These are phyloP conservation scores for Rhizopogon rudus DNA, from an alignment of 768 basidiomycete genomes.

Conservation along the genomic window DNA sequence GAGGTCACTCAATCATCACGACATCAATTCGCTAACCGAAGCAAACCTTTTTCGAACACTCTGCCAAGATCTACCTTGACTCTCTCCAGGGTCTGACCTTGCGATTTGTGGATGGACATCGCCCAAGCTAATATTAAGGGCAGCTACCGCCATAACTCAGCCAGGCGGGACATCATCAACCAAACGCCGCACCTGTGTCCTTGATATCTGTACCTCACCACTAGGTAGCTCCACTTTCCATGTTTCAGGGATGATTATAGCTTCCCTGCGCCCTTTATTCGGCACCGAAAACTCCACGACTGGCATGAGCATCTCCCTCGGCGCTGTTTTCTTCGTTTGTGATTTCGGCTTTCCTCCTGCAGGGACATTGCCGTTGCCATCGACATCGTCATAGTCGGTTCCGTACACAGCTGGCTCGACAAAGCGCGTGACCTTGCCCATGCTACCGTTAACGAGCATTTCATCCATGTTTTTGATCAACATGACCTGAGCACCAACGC, in stretches of 20 bases:
- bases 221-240: constrained; percentile 90
- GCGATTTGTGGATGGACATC: constrained; percentile 97
- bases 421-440: constrained; percentile 83
- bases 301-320: constrained; percentile 44
- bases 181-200: constrained; percentile 61
- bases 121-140: constrained; percentile 94
- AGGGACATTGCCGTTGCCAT: constrained; percentile 27
- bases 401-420: constrained; percentile 45
- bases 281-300: constrained; percentile 75
- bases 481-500: constrained; percentile 88
- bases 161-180: background rate
- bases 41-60: constrained; percentile 86
- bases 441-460: constrained; percentile 87
- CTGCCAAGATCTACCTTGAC: constrained; percentile 92
- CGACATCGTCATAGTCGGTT: constrained; percentile 34
- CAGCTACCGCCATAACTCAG: constrained; percentile 39
- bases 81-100: constrained; percentile 93
- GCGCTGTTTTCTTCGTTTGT: constrained; percentile 17
- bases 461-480: constrained; percentile 93
- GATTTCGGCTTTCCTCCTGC: constrained; percentile 22
- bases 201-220: constrained; percentile 76
- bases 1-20: constrained; percentile 1
- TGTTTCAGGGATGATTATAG: constrained; percentile 61
- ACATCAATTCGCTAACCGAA: background rate
- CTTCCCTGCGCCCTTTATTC: constrained; percentile 45